Percentiles rank a stretch among this genome's conserved stretches.
Evolutionary conservation across 2,329 filamentous ascomycete species (phyloP).

Genomic region (Hypocreales sp.): DNA sequence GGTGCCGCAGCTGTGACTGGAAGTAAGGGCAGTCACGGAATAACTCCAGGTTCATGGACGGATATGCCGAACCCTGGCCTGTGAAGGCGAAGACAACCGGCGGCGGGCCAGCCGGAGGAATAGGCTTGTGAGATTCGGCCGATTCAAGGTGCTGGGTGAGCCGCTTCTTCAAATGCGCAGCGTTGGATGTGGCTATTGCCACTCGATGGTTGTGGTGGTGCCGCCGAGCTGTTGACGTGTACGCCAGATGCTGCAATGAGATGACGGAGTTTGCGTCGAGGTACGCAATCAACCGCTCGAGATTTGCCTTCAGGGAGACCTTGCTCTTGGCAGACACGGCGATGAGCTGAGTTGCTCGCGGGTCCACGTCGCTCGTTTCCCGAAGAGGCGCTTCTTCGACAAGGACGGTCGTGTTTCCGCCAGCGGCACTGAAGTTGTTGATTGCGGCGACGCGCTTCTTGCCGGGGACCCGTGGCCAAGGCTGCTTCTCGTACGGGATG

Average conservation of each 20-base stretch:
- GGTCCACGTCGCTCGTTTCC: not conserved
- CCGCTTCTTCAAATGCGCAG: not conserved
- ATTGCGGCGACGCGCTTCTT: conserved; percentile 18
- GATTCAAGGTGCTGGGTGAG: not conserved
- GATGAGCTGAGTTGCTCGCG: not conserved
- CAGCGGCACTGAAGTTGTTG: conserved; percentile 39
- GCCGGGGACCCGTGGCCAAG: conserved; percentile 13
- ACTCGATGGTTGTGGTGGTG: not conserved
- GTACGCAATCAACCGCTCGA: not conserved
- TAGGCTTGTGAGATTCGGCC: not conserved
- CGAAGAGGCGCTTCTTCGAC: conserved; percentile 40
- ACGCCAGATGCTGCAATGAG: conserved; percentile 52
- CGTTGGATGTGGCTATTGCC: not conserved
- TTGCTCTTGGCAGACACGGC: not conserved
- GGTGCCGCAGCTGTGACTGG: not conserved
- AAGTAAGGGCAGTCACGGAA: not conserved
- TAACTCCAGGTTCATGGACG: not conserved
- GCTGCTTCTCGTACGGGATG: conserved; percentile 19
- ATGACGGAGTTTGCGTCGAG: conserved; percentile 21
- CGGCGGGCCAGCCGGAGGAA: not conserved
- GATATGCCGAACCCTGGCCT: not conserved
- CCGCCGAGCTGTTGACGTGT: not conserved
- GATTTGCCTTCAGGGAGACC: not conserved
- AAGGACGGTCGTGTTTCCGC: conserved; percentile 46
- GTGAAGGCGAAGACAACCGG: not conserved